A percentile compares a stretch with the other conserved stretches of the same genome.
These are phyloP conservation scores for Schoenoplectus tabernaemontani DNA, from an alignment of 202 grass and related monocot species.

Conservation along the genomic window DNA sequence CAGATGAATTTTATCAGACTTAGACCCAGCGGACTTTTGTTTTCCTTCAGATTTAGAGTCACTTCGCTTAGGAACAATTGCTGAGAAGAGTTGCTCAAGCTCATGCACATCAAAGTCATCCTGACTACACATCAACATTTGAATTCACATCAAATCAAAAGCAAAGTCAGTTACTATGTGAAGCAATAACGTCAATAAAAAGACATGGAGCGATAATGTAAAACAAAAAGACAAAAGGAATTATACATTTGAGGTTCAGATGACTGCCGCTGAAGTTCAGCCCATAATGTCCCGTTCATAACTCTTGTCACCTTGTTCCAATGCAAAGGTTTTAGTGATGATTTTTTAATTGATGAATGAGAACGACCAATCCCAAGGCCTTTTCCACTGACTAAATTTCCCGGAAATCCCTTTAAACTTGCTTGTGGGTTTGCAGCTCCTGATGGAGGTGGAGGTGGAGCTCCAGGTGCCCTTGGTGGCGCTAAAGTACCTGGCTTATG, in stretches of 20 bases:
- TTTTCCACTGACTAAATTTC: conserved; percentile 48
- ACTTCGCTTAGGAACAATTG: conserved; percentile 65
- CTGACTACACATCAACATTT: conserved; percentile 40
- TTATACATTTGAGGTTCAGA: conserved; percentile 56
- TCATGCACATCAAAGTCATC: conserved; percentile 83
- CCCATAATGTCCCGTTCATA: conserved; percentile 95
- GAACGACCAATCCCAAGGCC: conserved; percentile 49
- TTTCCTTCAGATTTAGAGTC: conserved; percentile 46
- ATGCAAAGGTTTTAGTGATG: conserved; percentile 82
- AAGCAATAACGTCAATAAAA: conserved; percentile 7
- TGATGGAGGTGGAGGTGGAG: conserved; percentile 54
- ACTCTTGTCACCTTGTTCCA: conserved; percentile 95
- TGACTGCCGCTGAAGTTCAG: conserved; percentile 75
- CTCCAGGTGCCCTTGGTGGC: conserved; percentile 31
- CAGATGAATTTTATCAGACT: conserved; percentile 86
- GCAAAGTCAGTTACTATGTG: background rate
- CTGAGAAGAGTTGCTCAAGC: conserved; percentile 65
- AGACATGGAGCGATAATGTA: no score
- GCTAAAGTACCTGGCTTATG: conserved; percentile 20
- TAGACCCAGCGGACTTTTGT: conserved; percentile 65
- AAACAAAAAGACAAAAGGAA: background rate
- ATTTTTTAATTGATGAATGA: conserved; percentile 28
- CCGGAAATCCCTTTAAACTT: conserved; percentile 41
- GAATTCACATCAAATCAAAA: conserved; percentile 25
- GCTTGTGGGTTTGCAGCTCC: conserved; percentile 11